Percentiles rank a stretch among this genome's conserved stretches.
These are phyloP conservation scores for Epichloe aotearoae DNA, from an alignment of 2,329 filamentous ascomycete species.

Conservation along the genomic window DNA sequence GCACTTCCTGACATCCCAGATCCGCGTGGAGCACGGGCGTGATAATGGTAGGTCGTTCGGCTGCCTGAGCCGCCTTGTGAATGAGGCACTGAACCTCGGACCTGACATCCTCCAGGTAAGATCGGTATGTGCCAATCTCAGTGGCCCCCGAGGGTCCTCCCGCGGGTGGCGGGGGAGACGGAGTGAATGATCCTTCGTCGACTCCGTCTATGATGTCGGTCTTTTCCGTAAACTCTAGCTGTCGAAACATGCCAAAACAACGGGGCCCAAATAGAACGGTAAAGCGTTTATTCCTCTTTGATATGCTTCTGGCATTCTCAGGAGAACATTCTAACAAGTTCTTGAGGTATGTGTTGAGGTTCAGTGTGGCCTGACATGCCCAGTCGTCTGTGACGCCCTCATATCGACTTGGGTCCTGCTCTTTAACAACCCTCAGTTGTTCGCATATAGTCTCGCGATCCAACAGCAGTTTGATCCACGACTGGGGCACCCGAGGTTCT, in stretches of 20 bases:
- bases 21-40: conserved; percentile 18
- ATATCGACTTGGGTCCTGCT: conserved; percentile 35
- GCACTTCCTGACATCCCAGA: conserved; percentile 19
- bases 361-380: conserved; percentile 26
- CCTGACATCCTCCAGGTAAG: conserved; percentile 36
- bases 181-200: conserved; percentile 24
- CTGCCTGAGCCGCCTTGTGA: conserved; percentile 19
- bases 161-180: conserved; percentile 20
- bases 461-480: conserved; percentile 29
- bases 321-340: conserved; percentile 30
- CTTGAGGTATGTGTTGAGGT: conserved; percentile 37
- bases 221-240: conserved; percentile 34
- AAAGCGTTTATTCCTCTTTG: conserved; percentile 44
- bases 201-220: conserved; percentile 25
- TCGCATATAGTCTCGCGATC: conserved; percentile 31
- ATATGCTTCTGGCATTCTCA: conserved; percentile 31
- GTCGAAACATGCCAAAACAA: conserved; percentile 34
- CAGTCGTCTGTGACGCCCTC: conserved; percentile 27
- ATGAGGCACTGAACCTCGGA: conserved; percentile 33
- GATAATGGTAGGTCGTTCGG: conserved; percentile 18
- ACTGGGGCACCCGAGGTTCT: conserved; percentile 30
- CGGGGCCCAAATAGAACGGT: conserved; percentile 38
- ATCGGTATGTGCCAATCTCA: conserved; percentile 27
- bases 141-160: conserved; percentile 21
- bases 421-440: conserved; percentile 25